Evolutionary conservation across 192 early-diverging fungal genomes (phyloP), one percentile per base, ranked within the genome.

Genomic region (Coemansia sp.): DNA sequence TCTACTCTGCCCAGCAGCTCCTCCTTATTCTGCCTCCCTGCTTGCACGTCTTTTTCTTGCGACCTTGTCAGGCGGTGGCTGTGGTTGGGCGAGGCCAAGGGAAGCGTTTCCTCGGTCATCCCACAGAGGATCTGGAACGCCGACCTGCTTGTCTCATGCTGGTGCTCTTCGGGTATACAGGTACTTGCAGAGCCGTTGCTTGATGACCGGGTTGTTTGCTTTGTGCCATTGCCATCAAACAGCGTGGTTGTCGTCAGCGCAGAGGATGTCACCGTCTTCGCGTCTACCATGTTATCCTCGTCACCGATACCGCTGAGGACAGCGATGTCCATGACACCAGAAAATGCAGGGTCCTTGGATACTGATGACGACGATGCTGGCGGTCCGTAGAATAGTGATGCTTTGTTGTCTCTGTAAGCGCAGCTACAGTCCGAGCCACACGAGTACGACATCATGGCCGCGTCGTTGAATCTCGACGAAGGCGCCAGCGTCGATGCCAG

Each of bases 401-500:
- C 32, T 9, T 22, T 26, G 21, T 8, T 26, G 19, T 26, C 8
- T 4, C 13, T 54, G 51, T 22, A 54, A 21, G 10, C 11, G 15
- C 51, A 54, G 22, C 51, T 54, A 22, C 51, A 54, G 5, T 54
- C 51, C 9, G 51, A 54, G 8, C 9, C 4, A 22, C 51, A 54
- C 51, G 51, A 54, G 26, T 26, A 54, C 21, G 51, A 54, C 21
- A 54, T 22, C 51, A 22, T 26, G 21, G 22, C 15, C 12, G 51
- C 10, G 43, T 26, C 10, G 21, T 26, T 9, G 21, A 9, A 45
- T 15, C 13, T 15, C 6, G 8, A 54, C 21, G 57, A 59, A 2
- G 8, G 37, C 39, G 36, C 57, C 36, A 59, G 39, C 57, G 57
- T 59, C 57, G 57, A 59, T 18, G 57, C 57, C 39, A 59, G 12